A percentile compares a stretch with the other conserved stretches of the same genome.
These are phyloP conservation scores for Globisporangium splendens DNA, from an alignment of 352 stramenopile species.

Conservation along the genomic window DNA sequence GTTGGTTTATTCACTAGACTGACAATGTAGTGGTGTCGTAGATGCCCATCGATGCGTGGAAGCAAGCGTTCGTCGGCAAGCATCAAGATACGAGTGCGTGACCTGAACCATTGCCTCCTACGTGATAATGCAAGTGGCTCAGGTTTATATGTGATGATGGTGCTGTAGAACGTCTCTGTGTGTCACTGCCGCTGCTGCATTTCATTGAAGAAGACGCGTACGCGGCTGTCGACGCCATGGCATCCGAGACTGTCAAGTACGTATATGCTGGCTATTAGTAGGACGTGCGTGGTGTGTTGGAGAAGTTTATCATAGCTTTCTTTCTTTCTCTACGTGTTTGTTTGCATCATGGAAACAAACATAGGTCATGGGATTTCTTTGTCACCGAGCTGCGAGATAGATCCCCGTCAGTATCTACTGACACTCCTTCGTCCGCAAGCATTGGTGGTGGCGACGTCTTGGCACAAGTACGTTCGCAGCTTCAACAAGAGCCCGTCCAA, in stretches of 20 bases:
- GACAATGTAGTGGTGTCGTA: not conserved
- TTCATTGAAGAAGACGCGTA: slow-evolving; percentile 77
- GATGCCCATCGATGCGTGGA: slow-evolving; percentile 4
- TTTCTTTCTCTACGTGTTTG: not conserved
- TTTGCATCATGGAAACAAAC: not conserved
- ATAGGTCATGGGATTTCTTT: slow-evolving; percentile 41
- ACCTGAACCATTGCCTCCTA: not conserved
- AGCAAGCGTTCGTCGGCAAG: slow-evolving; percentile 16
- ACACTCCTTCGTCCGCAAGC: not conserved
- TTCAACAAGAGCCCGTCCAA: slow-evolving; percentile 21
- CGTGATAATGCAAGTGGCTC: not conserved
- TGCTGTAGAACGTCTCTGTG: slow-evolving; percentile 29
- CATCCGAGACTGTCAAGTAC: slow-evolving; percentile 26
- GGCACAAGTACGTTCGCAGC: slow-evolving; percentile 16
- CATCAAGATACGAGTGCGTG: slow-evolving; percentile 6
- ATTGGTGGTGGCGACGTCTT: slow-evolving; percentile 1
- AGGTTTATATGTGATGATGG: not conserved
- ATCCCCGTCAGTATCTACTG: not conserved
- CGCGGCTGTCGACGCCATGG: slow-evolving; percentile 31
- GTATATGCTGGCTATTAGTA: not conserved
- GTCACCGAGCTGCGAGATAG: slow-evolving; percentile 21
- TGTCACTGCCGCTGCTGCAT: slow-evolving; percentile 55
- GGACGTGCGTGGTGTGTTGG: not conserved
- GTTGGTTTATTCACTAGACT: too few species aligned
- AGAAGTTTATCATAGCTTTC: not conserved